Conservation (phyloP, 1,139 yeast genomes). For the Lodderomyces pseudojiufengensis region DNA sequence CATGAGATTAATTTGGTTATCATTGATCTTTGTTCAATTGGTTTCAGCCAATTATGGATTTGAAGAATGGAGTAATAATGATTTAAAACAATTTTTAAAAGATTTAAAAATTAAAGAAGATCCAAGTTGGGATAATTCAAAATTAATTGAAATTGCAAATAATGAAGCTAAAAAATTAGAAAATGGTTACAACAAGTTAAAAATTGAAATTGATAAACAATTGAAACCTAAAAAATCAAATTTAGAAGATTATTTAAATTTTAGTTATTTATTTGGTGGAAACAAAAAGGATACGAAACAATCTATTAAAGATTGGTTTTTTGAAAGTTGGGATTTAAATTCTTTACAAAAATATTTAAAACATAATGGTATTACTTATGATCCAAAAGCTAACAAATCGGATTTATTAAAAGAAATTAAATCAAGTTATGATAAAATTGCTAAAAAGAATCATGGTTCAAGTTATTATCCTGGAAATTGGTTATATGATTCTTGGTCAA, state of each 20-base stretch:
- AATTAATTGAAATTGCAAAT: constrained; percentile 31
- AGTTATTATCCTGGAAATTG: constrained; percentile 51
- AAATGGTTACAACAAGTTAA: constrained; percentile 9
- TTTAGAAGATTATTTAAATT: constrained; percentile 17
- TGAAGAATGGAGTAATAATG: constrained; percentile 22
- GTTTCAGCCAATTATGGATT: constrained; percentile 10
- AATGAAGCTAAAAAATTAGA: constrained; percentile 28
- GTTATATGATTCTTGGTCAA: constrained; percentile 46
- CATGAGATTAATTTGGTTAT: constrained; percentile 6
- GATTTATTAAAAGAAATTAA: constrained; percentile 36
- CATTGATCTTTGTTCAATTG: constrained; percentile 4
- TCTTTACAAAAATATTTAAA: constrained; percentile 34
- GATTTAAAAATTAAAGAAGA: constrained; percentile 33
- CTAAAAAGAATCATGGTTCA: constrained; percentile 30
- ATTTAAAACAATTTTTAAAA: constrained; percentile 25
- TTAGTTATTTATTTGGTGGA: constrained; percentile 11
- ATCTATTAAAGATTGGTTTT: constrained; percentile 33
- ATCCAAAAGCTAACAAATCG: constrained; percentile 25
- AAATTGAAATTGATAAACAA: constrained; percentile 7
- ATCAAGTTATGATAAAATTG: constrained; percentile 34
- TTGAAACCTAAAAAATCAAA: constrained; percentile 9
- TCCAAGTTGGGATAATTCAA: constrained; percentile 20
- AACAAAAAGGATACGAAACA: constrained; percentile 7
- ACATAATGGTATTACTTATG: constrained; percentile 22
- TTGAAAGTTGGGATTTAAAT: constrained; percentile 45